These are phyloP conservation scores for Pythium phragmitis DNA, from an alignment of 352 stramenopile species.

Conservation along the genomic window DNA sequence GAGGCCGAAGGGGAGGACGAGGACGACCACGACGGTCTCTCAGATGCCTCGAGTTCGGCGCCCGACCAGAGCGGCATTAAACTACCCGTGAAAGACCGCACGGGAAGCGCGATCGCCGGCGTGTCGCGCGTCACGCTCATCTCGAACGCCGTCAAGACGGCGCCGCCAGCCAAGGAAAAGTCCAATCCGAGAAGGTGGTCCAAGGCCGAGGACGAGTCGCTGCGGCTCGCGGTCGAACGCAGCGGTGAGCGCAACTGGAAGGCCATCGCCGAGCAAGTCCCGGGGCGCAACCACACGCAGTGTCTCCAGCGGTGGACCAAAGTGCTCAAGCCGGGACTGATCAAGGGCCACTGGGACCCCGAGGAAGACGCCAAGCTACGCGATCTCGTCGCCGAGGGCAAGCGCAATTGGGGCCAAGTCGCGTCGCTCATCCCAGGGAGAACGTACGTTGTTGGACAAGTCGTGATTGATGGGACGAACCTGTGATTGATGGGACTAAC, in stretches of 20 bases:
- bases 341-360: constrained; percentile 92
- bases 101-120: constrained; percentile 64
- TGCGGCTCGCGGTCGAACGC: constrained; percentile 78
- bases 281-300: constrained; percentile 91
- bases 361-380: constrained; percentile 89
- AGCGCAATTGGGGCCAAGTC: constrained; percentile 91
- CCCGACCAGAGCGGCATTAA: constrained; percentile 19
- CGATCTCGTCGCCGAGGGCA: constrained; percentile 82
- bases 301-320: constrained; percentile 94
- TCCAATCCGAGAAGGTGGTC: constrained; percentile 83
- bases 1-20: constrained; percentile 9
- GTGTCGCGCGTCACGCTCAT: constrained; percentile 70
- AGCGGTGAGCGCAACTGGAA: constrained; percentile 90
- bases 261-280: constrained; percentile 90
- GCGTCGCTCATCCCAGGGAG: constrained; percentile 74
- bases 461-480: not conserved
- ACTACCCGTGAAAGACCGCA: constrained; percentile 78
- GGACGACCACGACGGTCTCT: constrained; percentile 14
- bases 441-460: constrained; percentile 52
- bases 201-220: constrained; percentile 75
- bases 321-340: constrained; percentile 91
- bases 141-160: constrained; percentile 71
- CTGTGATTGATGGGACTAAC: constrained; percentile 5
- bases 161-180: constrained; percentile 80
- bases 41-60: constrained; percentile 27